Evolutionary conservation across 2,329 filamentous ascomycete genomes (phyloP).

Genomic region (Aspergillus pseudonomiae): DNA sequence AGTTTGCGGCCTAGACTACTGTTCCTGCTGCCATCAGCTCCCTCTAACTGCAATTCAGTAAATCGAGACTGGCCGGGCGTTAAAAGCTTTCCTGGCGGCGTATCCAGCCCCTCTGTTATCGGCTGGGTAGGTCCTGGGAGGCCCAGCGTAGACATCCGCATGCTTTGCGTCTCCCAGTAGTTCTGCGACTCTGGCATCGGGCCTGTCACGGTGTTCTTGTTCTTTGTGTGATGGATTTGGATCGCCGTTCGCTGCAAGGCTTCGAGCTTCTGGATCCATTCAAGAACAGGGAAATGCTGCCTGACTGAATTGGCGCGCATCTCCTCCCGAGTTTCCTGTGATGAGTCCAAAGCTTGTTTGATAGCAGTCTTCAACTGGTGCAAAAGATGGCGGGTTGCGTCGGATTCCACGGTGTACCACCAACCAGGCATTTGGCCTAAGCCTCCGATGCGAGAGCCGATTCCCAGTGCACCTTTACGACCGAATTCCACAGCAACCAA

Average conservation of each 20-base stretch:
- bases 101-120: background rate
- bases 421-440: constrained; percentile 71
- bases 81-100: constrained; percentile 31
- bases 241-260: constrained; percentile 64
- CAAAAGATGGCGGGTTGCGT: constrained; percentile 63
- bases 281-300: constrained; percentile 68
- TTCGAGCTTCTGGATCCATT: constrained; percentile 68
- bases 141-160: constrained; percentile 36
- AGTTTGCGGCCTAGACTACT: constrained; percentile 36
- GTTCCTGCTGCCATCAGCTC: constrained; percentile 30
- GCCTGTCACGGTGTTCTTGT: constrained; percentile 31
- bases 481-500: constrained; percentile 71
- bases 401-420: constrained; percentile 71
- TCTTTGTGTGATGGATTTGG: constrained; percentile 56
- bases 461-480: constrained; percentile 67
- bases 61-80: constrained; percentile 4
- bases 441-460: constrained; percentile 67
- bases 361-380: constrained; percentile 69
- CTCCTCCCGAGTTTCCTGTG: constrained; percentile 57
- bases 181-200: constrained; percentile 32
- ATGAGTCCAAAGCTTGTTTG: constrained; percentile 61
- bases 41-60: constrained; percentile 33
- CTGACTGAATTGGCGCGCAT: constrained; percentile 68
- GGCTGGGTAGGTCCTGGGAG: background rate
- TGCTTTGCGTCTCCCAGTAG: constrained; percentile 47